phyloP scores from a whole-genome alignment of 345 rosid genomes.

The Rhizophora apiculata region DNA sequence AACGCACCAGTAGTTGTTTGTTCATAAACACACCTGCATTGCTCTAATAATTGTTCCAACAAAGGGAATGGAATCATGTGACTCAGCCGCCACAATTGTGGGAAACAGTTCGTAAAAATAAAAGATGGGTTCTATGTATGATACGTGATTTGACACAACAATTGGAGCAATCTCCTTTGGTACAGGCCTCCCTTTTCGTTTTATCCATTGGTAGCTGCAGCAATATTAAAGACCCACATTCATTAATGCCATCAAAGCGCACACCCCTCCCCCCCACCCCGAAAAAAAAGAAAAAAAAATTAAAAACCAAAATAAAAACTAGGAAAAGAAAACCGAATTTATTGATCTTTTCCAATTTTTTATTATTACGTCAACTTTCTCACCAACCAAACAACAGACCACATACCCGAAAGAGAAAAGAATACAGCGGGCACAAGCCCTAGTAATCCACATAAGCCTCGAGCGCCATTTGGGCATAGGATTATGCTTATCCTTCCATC shows the following conservation, averaged over 20 bases:
- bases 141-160: constrained; percentile 88
- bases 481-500: constrained; percentile 83
- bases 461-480: constrained; percentile 92
- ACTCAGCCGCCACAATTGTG: constrained; percentile 87
- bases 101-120: constrained; percentile 90
- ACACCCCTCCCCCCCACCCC: too few relatives aligned
- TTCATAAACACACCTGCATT: constrained; percentile 60
- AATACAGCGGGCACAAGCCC: constrained; percentile 65
- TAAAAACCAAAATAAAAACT: neutral
- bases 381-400: neutral
- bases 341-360: neutral
- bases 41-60: constrained; percentile 98
- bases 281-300: too few relatives aligned
- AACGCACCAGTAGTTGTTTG: neutral
- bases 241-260: neutral
- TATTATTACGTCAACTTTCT: neutral
- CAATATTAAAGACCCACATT: neutral
- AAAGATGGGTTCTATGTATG: constrained; percentile 89
- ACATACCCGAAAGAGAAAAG: constrained; percentile 89
- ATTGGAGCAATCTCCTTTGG: constrained; percentile 84
- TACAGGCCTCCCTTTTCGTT: constrained; percentile 86
- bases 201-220: constrained; percentile 92
- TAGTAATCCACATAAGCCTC: constrained; percentile 85
- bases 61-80: constrained; percentile 86
- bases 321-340: neutral